Evolutionary conservation across 192 early-diverging fungal species (phyloP), one percentile per base, ranked within the genome.

Genomic region (Rhizoclosmatium sp.): DNA sequence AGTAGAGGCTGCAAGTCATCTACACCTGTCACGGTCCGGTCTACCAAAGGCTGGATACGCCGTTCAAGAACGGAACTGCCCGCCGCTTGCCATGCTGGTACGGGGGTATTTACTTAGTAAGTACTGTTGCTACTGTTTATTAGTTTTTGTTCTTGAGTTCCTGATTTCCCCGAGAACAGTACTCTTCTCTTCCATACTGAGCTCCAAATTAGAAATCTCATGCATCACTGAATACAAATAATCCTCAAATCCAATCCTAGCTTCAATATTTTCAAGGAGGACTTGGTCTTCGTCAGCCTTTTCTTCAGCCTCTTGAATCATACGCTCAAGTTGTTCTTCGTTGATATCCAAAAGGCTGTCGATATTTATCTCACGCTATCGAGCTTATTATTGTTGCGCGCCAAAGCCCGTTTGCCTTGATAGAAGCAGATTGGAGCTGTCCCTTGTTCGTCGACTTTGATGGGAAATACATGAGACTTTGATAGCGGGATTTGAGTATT

Each of bases 381-480:
- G 70, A 98, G 94, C 71, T 95, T 82, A 88, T 98, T 95, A 93
- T 98, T 97, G 86, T 97, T 94, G 88, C 92, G 92, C 67, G 96
- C 97, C 80, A 92, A 91, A 21, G 93, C 81, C 83, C 96, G 93
- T 88, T 98, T 95, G 75, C 96, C 96, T 89, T 98, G 95, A 80
- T 89, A 98, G 62, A 97, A 93, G 87, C 95, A 94, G 78, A 98
- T 97, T 65, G 93, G 89, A 75, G 97, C 97, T 74, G 94, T 93
- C 76, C 94, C 94, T 87, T 98, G 97, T 89, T 97, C 97, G 88
- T 98, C 97, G 83, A 89, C 88, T 87, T 93, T 95, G 76, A 95
- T 98, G 64, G 97, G 97, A 90, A 97, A 98, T 79, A 91, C 90
- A 87, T 98, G 93, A 56, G 93, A 94, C 91, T 96, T 96, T 87